phyloP scores from a whole-genome alignment of 345 rosid genomes.

The Brassica cretica region DNA sequence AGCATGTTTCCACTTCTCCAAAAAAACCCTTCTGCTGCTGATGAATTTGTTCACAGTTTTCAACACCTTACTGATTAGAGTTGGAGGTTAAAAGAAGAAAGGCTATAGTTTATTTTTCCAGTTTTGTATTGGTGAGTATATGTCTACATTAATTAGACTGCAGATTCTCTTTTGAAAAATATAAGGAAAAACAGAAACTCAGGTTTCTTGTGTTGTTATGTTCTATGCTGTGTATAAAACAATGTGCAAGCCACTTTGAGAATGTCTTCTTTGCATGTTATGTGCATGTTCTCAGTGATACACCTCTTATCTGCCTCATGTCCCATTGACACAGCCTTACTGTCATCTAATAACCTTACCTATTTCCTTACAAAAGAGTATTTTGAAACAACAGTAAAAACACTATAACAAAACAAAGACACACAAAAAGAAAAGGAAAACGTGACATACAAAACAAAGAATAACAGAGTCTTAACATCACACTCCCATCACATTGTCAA shows the following conservation, averaged over 20 bases:
- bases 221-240: background rate
- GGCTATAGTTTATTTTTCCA: conserved; percentile 13
- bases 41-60: conserved; percentile 19
- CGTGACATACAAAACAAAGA: background rate
- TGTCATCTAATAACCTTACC: background rate
- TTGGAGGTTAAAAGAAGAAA: conserved; percentile 18
- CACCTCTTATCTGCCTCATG: background rate
- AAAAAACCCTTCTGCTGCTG: conserved; percentile 23
- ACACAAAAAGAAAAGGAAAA: background rate
- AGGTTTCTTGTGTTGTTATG: background rate
- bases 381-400: conserved; percentile 13
- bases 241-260: background rate
- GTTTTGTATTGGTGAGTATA: conserved; percentile 23
- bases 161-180: background rate
- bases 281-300: background rate
- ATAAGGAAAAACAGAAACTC: background rate
- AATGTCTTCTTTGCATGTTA: background rate
- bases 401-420: conserved; percentile 11
- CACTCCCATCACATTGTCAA: conserved; percentile 57
- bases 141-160: conserved; percentile 16
- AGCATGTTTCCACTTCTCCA: conserved; percentile 38
- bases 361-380: no score
- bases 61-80: conserved; percentile 27
- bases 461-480: background rate
- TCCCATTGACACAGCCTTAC: background rate